Base-by-base conservation (phyloP, 768 basidiomycete genomes). In the Russula olivacea region DNA sequence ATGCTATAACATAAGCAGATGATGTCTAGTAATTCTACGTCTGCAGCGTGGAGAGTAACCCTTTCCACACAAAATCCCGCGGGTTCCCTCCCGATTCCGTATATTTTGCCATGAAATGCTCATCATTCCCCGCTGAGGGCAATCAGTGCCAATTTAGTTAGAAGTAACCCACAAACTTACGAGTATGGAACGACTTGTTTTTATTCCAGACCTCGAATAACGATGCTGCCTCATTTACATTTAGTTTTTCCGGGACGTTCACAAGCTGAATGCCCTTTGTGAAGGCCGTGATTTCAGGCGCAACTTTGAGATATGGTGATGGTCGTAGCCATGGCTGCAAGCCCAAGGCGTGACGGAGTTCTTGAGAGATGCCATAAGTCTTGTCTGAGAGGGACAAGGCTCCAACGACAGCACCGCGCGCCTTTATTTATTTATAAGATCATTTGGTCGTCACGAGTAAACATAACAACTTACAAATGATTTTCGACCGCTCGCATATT, bases 171-270 rank as follows among this genome's bases (percentile, higher is more conserved):
- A 19, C 66, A 63, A 34, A 76, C 81, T 56, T 71, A 83, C 84
- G 71, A 23, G 80, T 74, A 59, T 80, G 77, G 54, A 89, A 66
- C 0, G 83, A 81, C 62, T 77, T 74, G 64, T 85, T 82, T 53
- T 83, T 81, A 68, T 80, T 83, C 88, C 89, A 93, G 17, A 91
- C 66, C 64, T 93, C 86, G 68, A 89, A 91, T 62, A 94, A 69
- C 8, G 83, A 82, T 25, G 81, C 81, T 0, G 92, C 91, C 72
- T 96, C 94, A 19, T 76, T 70, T 6, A 87, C 69, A 2, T 76
- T 81, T 68, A 95, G 72, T 66, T 79, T 74, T 25, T 81, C 83
- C 0, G 89, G 88, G 2, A 85, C 79, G 8, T 71, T 69, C 65
- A 85, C 71, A 40, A 76, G 76, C 60, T 78, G 71, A 59, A 87